Evolutionary conservation across 1,284 basidiomycete species (phyloP), one percentile per base, ranked within the genome.

Genomic region (Cutaneotrichosporon cavernicola): DNA sequence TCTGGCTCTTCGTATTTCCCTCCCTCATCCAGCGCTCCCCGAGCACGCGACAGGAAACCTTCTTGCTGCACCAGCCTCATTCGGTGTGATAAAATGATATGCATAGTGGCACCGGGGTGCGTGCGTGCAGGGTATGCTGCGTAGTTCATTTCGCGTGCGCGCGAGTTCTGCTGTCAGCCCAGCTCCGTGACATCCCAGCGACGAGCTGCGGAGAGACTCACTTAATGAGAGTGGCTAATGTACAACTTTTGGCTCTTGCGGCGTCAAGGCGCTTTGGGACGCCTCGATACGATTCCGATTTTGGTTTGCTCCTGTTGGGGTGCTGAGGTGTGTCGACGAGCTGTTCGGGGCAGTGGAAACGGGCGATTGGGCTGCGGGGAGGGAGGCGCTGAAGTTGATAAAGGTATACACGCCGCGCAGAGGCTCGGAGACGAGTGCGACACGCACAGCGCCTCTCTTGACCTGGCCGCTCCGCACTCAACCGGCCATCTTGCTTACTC

Each of bases 401-500:
- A n/a, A 18, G 14, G 40, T 18, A 16, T 9, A 43, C 14, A 43
- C 13, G 16, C 14, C 14, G 14, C 40, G 14, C 13, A 14, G 40
- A 6, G 10, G 40, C 14, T 43, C 40, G 40, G 40, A 43, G 11
- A 18, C 40, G 14, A 43, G 16, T 9, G 16, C 14, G 40, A 13
- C 40, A 6, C 5, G 14, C 40, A 13, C 40, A 43, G 16, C 10
- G 11, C 40, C 40, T 43, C 40, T 9, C 40, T 43, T 18, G 13
- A 18, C 9, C 14, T 14, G 5, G 14, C 40, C 40, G 11, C 40
- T 16, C 13, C 14, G 40, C 40, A 13, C 40, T 43, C 40, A 6
- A 36, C 11, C 34, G 7, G 34, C 34, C 34, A 8, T 36, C 40
- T 8, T 14, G 21, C 49, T 60, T 60, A 64, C 67, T 80, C 79